Base-by-base conservation (phyloP, 192 early-diverging fungal genomes). In the Rhizoclosmatium sp. region DNA sequence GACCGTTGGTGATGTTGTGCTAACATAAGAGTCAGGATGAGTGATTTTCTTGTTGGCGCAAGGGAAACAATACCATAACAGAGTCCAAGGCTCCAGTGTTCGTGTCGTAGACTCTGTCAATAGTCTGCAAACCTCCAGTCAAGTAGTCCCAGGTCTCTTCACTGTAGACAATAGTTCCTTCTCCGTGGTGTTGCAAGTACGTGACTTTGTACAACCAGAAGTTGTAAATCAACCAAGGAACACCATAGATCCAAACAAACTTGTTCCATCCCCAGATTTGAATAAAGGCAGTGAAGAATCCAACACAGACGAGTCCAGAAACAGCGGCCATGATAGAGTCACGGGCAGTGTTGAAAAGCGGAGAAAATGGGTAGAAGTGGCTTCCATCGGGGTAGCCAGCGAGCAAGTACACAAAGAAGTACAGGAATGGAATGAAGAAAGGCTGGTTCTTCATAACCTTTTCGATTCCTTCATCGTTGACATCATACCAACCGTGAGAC, bases 1-100 rank as follows among this genome's bases (percentile, higher is more conserved):
- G 85, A 4, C 82, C 82, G 60, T 86, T 80, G 2, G 85, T 86
- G 72, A 83, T 83, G 77, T 86, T 86, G 81, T 86, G 82, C 70
- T 61, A 31, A 31, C 31, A 31, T 31, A 31, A 0, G 31, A 31
- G 31, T 31, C 31, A 31, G 31, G 31, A 31, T 31, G 31, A 31
- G 31, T 31, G 48, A 23, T 58, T 71, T 31, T n/a, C 16, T 59
- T 71, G 7, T 46, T 21, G 45, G 5, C 49, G 0, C 19, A 12
- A 21, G 4, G n/a, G 2, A 70, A 21, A 21, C 47, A 23, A 21
- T 56, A 69, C 51, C 79, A 85, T 83, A 41, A 85, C 44, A 49
- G 54, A 31, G 69, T 85, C 82, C 47, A 82, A 64, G 40, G 76
- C 44, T 3, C 84, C 84, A 5, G 78, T 73, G 41, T 79, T n/a